These are phyloP conservation scores for Hygrocybe punicea DNA, from an alignment of 768 basidiomycete genomes.

Conservation along the genomic window DNA sequence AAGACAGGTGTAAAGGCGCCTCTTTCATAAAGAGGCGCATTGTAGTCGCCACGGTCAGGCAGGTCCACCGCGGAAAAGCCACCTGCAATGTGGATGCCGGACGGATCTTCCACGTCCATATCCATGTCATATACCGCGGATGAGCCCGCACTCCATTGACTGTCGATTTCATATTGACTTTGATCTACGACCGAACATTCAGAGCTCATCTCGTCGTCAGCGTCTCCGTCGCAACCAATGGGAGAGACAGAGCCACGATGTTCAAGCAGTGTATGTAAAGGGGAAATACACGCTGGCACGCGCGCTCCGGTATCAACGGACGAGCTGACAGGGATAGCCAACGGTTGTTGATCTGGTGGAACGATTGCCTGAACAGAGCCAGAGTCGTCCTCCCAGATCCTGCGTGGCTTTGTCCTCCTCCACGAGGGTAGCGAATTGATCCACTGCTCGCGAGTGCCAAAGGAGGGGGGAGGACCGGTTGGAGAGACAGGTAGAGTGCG, in stretches of 20 bases:
- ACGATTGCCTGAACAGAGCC: constrained; percentile 33
- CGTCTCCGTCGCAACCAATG: constrained; percentile 30
- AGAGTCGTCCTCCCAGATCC: constrained; percentile 60
- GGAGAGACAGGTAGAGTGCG: constrained; percentile 59
- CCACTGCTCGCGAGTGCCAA: constrained; percentile 70
- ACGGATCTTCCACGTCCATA: constrained; percentile 14
- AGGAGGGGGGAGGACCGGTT: constrained; percentile 58
- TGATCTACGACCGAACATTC: constrained; percentile 36
- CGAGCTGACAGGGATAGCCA: constrained; percentile 74
- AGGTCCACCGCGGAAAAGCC: constrained; percentile 6
- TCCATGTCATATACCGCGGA: constrained; percentile 29
- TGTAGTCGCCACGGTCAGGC: constrained; percentile 12
- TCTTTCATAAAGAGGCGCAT: constrained; percentile 32
- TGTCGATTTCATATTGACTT: constrained; percentile 34
- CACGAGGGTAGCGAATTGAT: constrained; percentile 66
- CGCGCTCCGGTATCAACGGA: constrained; percentile 79
- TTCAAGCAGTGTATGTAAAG: constrained; percentile 21
- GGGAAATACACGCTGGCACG: constrained; percentile 71
- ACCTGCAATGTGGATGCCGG: neutral
- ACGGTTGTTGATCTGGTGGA: constrained; percentile 67
- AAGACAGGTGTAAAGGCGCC: constrained; percentile 60
- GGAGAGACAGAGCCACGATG: constrained; percentile 11
- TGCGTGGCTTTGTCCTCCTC: constrained; percentile 64
- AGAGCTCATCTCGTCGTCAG: constrained; percentile 46
- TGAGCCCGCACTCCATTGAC: constrained; percentile 37